Evolutionary conservation across 768 basidiomycete species (phyloP).

Genomic region (Sarcodon sp.): DNA sequence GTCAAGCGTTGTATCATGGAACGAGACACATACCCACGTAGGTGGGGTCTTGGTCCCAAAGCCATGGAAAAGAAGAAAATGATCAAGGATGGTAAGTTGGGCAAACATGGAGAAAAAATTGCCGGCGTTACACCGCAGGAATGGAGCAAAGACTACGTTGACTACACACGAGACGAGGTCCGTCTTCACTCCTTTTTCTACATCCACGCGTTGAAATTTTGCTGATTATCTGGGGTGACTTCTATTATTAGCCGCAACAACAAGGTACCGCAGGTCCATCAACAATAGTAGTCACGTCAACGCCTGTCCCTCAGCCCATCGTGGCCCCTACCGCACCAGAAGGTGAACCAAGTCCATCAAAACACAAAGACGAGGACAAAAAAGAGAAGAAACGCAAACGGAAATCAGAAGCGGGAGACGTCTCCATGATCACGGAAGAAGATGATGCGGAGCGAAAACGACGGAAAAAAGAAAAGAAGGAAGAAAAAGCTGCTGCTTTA

Average conservation of each 20-base stretch:
- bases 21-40: constrained; percentile 92
- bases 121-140: constrained; percentile 79
- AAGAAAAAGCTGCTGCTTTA: constrained; percentile 16
- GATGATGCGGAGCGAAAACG: constrained; percentile 46
- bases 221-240: background rate
- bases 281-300: constrained; percentile 10
- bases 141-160: constrained; percentile 90
- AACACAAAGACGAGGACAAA: constrained; percentile 26
- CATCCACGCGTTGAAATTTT: constrained; percentile 6
- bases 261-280: constrained; percentile 24
- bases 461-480: constrained; percentile 38
- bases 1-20: constrained; percentile 99
- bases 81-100: constrained; percentile 94
- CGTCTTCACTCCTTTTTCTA: constrained; percentile 5
- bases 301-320: constrained; percentile 2
- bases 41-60: constrained; percentile 98
- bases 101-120: constrained; percentile 87
- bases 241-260: constrained; percentile 14
- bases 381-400: constrained; percentile 84
- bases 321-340: constrained; percentile 11
- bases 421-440: constrained; percentile 29
- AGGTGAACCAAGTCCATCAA: constrained; percentile 12
- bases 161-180: constrained; percentile 65
- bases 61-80: constrained; percentile 97
- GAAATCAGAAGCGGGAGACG: constrained; percentile 46